Evolutionary conservation across 2,329 filamentous ascomycete species (phyloP).

Genomic region (Stemphylium lycopersici): DNA sequence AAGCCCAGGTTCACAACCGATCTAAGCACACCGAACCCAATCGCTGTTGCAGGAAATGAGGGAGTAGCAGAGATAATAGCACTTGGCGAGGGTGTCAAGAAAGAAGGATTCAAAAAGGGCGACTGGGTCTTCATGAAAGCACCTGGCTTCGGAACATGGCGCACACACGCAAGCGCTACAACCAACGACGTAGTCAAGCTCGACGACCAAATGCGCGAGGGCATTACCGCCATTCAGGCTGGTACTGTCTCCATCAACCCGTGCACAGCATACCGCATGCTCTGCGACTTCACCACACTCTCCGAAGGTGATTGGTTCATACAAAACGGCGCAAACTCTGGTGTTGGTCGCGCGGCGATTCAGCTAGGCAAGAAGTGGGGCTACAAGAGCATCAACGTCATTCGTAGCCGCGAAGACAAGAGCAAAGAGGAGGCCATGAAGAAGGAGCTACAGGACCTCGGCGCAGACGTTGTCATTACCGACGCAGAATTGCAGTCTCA

Average conservation of each 20-base stretch:
- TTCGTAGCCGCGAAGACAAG: constrained; percentile 76
- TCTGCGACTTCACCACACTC: constrained; percentile 75
- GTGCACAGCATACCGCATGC: constrained; percentile 91
- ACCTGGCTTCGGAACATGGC: constrained; percentile 90
- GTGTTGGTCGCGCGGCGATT: constrained; percentile 88
- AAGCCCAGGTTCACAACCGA: constrained; percentile 77
- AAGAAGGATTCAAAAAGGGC: constrained; percentile 66
- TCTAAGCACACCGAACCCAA: constrained; percentile 77
- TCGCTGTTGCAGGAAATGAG: constrained; percentile 86
- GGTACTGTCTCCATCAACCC: constrained; percentile 93
- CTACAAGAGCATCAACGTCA: constrained; percentile 85
- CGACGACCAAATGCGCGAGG: constrained; percentile 70
- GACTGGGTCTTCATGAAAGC: constrained; percentile 93
- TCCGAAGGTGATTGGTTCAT: constrained; percentile 89
- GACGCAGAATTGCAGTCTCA: constrained; percentile 65
- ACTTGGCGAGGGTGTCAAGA: constrained; percentile 65
- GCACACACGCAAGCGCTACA: constrained; percentile 80
- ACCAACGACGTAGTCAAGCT: constrained; percentile 70
- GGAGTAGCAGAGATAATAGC: constrained; percentile 89
- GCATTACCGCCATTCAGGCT: constrained; percentile 76
- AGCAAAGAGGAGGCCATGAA: constrained; percentile 71
- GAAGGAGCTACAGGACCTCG: constrained; percentile 64
- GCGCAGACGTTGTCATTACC: constrained; percentile 68
- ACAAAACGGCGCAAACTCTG: constrained; percentile 95
- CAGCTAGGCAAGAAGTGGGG: constrained; percentile 88